Evolutionary conservation across 257 asterid species (phyloP).

Genomic region (Plantago elongata): DNA sequence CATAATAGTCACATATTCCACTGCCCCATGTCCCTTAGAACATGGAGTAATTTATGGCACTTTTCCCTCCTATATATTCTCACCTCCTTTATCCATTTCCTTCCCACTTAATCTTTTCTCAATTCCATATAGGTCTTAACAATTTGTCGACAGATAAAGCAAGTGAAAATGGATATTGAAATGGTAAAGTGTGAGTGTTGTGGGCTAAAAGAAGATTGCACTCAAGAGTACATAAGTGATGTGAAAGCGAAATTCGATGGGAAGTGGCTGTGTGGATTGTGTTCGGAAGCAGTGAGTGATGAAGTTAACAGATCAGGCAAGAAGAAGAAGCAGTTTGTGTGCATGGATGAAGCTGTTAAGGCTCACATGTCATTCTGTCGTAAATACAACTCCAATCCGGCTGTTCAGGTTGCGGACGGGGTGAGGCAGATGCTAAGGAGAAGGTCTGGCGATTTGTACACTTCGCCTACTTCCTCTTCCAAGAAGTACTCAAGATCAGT

Average conservation of each 20-base stretch:
- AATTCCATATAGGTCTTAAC: not conserved
- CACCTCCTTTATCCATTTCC: slow-evolving; percentile 16
- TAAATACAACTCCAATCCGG: slow-evolving; percentile 71
- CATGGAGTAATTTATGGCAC: slow-evolving; percentile 74
- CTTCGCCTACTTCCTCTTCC: slow-evolving; percentile 30
- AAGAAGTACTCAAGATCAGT: slow-evolving; percentile 57
- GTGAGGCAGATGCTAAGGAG: slow-evolving; percentile 83
- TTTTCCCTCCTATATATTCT: slow-evolving; percentile 40
- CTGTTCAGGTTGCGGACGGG: slow-evolving; percentile 75
- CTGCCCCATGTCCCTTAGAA: slow-evolving; percentile 63
- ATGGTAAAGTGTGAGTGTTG: slow-evolving; percentile 85
- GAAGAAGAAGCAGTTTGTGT: slow-evolving; percentile 33
- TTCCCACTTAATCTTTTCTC: slow-evolving; percentile 11
- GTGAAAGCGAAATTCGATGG: slow-evolving; percentile 70
- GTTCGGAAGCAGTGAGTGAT: slow-evolving; percentile 86
- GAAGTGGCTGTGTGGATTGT: slow-evolving; percentile 86
- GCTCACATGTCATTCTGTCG: slow-evolving; percentile 87
- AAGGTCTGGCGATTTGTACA: slow-evolving; percentile 37
- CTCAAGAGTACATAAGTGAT: slow-evolving; percentile 60
- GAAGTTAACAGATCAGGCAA: slow-evolving; percentile 43
- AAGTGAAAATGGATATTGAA: slow-evolving; percentile 59
- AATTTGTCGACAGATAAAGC: not conserved
- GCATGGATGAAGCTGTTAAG: slow-evolving; percentile 62
- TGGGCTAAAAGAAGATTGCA: slow-evolving; percentile 88
- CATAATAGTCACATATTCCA: slow-evolving; percentile 55